These are phyloP conservation scores for Petrea volubilis DNA, from an alignment of 257 asterid genomes.

Conservation along the genomic window DNA sequence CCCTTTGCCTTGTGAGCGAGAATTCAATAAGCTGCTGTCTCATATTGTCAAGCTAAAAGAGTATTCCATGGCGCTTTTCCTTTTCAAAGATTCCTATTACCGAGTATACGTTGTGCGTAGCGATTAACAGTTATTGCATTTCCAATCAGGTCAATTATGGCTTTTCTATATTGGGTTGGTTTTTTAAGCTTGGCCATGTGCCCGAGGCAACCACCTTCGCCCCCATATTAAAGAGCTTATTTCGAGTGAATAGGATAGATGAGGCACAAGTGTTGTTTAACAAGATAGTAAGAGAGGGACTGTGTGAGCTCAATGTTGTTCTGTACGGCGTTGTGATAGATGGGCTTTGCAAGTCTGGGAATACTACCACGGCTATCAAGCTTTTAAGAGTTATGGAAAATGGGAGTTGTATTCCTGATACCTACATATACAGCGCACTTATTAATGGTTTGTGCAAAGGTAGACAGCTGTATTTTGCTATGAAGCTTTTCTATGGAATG, in stretches of 20 bases:
- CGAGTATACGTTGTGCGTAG: background rate
- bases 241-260: background rate
- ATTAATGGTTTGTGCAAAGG: slow-evolving; percentile 32
- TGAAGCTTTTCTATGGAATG: slow-evolving; percentile 27
- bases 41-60: slow-evolving; percentile 7
- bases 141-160: slow-evolving; percentile 7
- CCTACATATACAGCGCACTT: slow-evolving; percentile 17
- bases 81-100: slow-evolving; percentile 10
- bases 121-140: background rate
- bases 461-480: slow-evolving; percentile 23
- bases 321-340: slow-evolving; percentile 11
- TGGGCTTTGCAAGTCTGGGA: slow-evolving; percentile 36
- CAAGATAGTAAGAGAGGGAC: slow-evolving; percentile 19
- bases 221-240: slow-evolving; percentile 1
- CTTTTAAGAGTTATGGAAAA: slow-evolving; percentile 15
- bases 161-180: background rate
- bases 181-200: slow-evolving; percentile 8
- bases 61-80: background rate
- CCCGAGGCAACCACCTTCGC: background rate
- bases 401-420: slow-evolving; percentile 14
- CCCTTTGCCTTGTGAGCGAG: slow-evolving; percentile 16
- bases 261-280: slow-evolving; percentile 29
- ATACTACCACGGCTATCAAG: slow-evolving; percentile 29
- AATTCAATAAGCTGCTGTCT: slow-evolving; percentile 17
- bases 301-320: slow-evolving; percentile 5